Base-by-base conservation (phyloP, 768 basidiomycete species). In the Suillus lakei region DNA sequence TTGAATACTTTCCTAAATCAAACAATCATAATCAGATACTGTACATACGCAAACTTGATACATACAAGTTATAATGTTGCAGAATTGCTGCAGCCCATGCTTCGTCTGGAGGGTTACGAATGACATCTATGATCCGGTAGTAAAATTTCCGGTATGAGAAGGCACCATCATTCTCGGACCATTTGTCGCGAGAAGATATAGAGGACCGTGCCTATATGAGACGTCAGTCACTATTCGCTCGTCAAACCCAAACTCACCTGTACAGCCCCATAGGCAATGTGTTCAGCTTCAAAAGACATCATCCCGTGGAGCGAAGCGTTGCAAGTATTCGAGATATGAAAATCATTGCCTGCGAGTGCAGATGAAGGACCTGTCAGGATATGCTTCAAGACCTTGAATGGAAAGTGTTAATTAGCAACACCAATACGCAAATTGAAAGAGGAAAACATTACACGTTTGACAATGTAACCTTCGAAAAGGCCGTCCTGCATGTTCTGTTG, bases 111-210 rank as follows among this genome's bases (percentile, higher is more conserved):
- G 23, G 30, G 12, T 65, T 46, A 8, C 44, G 9, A 34, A 65
- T 65, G 2, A 51, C 2, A 23, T 65, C 39, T 9, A 68, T 7
- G 1, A 68, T 21, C 0, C 10, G 18, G n/a, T 68, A 68, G 39
- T 65, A 65, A 32, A 54, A 68, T 1, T 21, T 39, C 2, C 32
- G 30, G n/a, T 68, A 68, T 13, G 18, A 62, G 34, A 65, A 65
- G 3, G 23, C 5, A 26, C 60, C 61, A 12, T 68, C 64, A 7
- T 44, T 32, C 26, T 58, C 55, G 2, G 21, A 6, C 67, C 64
- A 68, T 41, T 41, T 50, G n/a, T 15, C 53, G 32, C 39, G 34
- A 21, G 64, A 63, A 23, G 55, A 60, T 7, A 68, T 62, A 0
- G 16, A 8, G 18, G 62, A 63, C 7, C 18, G 58, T 34, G 61